Evolutionary conservation across 2,329 filamentous ascomycete genomes (phyloP), one percentile per base, ranked within the genome.

Genomic region (Botrytis elliptica): DNA sequence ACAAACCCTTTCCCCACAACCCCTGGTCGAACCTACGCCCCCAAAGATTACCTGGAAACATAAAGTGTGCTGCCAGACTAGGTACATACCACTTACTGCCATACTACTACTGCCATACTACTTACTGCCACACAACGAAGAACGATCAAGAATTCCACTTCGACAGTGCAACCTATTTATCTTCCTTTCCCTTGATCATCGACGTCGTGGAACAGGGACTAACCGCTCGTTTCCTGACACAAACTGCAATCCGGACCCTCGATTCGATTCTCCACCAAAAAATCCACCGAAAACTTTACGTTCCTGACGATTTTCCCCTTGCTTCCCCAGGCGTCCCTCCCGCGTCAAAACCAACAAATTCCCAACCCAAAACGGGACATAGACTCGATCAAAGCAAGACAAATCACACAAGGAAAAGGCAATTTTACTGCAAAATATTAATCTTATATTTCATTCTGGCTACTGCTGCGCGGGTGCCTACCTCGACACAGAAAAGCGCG

Each of bases 391-490:
- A 66, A 73, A 74, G 75, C 76, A 72, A 74, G 76, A 75, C 65
- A 71, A 73, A 68, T 63, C 75, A 76, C 74, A 75, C 65, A 52
- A 74, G 70, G 46, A 46, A 33, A 70, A 65, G 75, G 71, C 67
- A 75, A 78, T 77, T 76, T 75, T 77, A 70, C 76, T 70, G 72
- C 73, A 68, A 73, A 66, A 71, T 73, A 18, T 29, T 55, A 55
- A 55, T 55, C 49, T 57, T 57, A 57, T 72, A 60, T 75, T 70
- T 73, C 70, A 62, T 44, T 76, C 74, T 75, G 72, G 71, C 75
- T 74, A 67, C 74, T 74, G 65, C 72, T 75, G 68, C 68, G 75
- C 79, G 79, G 80, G 77, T 81, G 79, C 79, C 79, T 80, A 76
- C 79, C 75, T 78, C 67, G 75, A 74, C 76, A 74, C 75, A 77